Evolutionary conservation across 306 rosid genomes (phyloP).

Genomic region (Hylodesmum podocarpum): DNA sequence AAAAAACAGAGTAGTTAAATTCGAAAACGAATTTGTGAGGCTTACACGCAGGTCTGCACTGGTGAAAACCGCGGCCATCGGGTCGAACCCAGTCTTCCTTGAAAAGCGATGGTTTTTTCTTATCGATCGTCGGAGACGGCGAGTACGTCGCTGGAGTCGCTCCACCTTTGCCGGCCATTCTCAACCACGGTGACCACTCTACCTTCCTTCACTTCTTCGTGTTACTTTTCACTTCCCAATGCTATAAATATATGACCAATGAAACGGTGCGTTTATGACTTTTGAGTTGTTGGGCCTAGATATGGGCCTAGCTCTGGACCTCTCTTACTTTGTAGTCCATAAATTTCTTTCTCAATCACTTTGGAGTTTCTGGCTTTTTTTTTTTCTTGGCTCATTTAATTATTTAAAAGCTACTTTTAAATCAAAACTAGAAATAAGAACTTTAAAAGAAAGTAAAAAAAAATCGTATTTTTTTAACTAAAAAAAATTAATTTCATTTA

Average conservation of each 20-base stretch:
- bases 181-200: constrained; percentile 2
- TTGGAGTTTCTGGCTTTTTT: too few relatives aligned
- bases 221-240: neutral
- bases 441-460: too few relatives aligned
- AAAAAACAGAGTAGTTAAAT: neutral
- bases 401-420: too few relatives aligned
- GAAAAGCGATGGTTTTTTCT: constrained; percentile 41
- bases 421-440: too few relatives aligned
- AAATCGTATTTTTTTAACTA: too few relatives aligned
- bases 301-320: neutral
- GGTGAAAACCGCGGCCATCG: constrained; percentile 81
- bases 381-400: too few relatives aligned
- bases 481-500: too few relatives aligned
- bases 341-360: too few relatives aligned
- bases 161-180: constrained; percentile 71
- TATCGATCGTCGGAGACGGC: constrained; percentile 57
- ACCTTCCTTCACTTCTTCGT: neutral
- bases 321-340: neutral
- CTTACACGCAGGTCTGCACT: constrained; percentile 93
- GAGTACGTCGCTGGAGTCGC: constrained; percentile 66
- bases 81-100: constrained; percentile 75
- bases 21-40: neutral
- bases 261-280: neutral
- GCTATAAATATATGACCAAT: neutral
- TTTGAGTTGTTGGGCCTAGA: too few relatives aligned